Evolutionary conservation across 2,329 filamentous ascomycete genomes (phyloP).

Genomic region (Talaromyces sp.): DNA sequence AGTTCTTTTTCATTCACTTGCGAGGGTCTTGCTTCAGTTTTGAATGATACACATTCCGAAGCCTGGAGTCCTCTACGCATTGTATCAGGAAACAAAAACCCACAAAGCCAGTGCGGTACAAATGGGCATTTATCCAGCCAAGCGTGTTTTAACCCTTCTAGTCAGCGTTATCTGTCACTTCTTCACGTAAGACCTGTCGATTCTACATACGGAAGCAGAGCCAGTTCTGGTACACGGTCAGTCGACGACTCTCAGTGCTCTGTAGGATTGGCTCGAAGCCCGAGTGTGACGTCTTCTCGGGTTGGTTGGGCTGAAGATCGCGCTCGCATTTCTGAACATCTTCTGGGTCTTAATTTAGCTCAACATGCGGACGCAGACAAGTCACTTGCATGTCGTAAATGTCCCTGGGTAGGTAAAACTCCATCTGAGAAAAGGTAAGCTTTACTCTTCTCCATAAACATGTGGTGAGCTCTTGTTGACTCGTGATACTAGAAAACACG

Average conservation of each 20-base stretch:
- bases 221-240: not conserved
- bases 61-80: not conserved
- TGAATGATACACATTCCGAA: not conserved
- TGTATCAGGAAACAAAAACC: not conserved
- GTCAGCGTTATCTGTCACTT: not conserved
- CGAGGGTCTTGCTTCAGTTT: not conserved
- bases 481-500: conserved; percentile 62
- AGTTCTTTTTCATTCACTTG: not conserved
- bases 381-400: conserved; percentile 39
- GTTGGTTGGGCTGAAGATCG: not conserved
- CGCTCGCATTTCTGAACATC: not conserved
- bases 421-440: conserved; percentile 37
- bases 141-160: not conserved
- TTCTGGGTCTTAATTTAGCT: not conserved
- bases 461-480: too few relatives aligned
- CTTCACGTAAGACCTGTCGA: not conserved
- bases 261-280: not conserved
- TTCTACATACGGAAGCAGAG: not conserved
- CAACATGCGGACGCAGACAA: not conserved
- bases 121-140: not conserved
- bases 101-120: not conserved
- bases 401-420: conserved; percentile 41
- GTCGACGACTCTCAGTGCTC: not conserved
- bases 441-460: not conserved
- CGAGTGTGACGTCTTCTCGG: not conserved